Conservation (phyloP, 129 eudicot genomes). For the Glebionis coronaria region DNA sequence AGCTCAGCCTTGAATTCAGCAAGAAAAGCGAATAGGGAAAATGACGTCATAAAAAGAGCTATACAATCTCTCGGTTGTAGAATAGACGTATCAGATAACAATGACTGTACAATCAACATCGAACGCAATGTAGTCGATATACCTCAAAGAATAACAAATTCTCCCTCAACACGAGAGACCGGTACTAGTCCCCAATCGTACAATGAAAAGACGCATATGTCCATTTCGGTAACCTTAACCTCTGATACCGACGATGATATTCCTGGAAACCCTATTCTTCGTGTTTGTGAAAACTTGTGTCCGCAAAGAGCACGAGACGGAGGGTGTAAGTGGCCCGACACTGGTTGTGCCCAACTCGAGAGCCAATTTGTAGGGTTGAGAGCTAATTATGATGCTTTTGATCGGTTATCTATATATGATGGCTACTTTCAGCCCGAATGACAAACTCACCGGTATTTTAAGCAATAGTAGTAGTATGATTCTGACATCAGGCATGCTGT, state of each 20-base stretch:
- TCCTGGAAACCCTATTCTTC: conserved; percentile 43
- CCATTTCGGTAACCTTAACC: conserved; percentile 44
- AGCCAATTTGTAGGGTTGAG: conserved; percentile 86
- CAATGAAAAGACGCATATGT: conserved; percentile 55
- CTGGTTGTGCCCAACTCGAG: conserved; percentile 87
- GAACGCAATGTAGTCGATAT: conserved; percentile 47
- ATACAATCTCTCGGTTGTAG: conserved; percentile 79
- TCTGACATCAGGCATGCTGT: conserved; percentile 30
- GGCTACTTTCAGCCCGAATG: conserved; percentile 74
- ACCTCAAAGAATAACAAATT: conserved; percentile 45
- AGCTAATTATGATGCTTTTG: conserved; percentile 92
- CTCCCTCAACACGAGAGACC: conserved; percentile 39
- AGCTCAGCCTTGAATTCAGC: conserved; percentile 68
- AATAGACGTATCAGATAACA: conserved; percentile 63
- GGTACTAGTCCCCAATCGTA: conserved; percentile 20
- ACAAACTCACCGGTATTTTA: neutral
- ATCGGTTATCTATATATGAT: conserved; percentile 77
- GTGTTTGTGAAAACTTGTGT: conserved; percentile 78
- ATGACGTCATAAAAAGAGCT: conserved; percentile 73
- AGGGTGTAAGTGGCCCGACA: conserved; percentile 88
- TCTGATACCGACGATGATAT: conserved; percentile 31
- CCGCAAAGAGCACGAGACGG: conserved; percentile 74
- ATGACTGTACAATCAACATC: conserved; percentile 71
- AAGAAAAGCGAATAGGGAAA: conserved; percentile 65
- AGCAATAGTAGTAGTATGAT: conserved; percentile 18